Conservation (phyloP, 768 basidiomycete species). For the Naganishia vaughanmartiniae region DNA sequence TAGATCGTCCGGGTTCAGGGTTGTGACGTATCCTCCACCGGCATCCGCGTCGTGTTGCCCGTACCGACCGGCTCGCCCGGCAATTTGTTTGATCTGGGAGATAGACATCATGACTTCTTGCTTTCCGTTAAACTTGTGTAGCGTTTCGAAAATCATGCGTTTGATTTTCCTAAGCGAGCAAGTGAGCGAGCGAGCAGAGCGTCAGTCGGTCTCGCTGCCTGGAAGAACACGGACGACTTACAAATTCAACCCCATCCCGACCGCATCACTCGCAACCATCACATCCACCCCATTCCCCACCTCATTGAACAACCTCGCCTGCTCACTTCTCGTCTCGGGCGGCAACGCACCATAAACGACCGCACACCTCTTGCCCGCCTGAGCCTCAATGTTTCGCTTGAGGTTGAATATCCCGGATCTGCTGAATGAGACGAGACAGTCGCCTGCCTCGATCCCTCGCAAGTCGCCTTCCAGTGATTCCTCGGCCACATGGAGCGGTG, state of each 20-base stretch:
- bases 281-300: slow-evolving; percentile 79
- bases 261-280: slow-evolving; percentile 87
- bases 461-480: slow-evolving; percentile 65
- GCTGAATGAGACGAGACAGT: slow-evolving; percentile 86
- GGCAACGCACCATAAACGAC: slow-evolving; percentile 90
- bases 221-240: slow-evolving; percentile 49
- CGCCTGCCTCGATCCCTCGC: slow-evolving; percentile 67
- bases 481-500: slow-evolving; percentile 72
- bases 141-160: slow-evolving; percentile 71
- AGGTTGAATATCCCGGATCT: slow-evolving; percentile 70
- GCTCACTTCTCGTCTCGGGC: slow-evolving; percentile 85
- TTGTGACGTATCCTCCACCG: slow-evolving; percentile 69
- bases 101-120: slow-evolving; percentile 58
- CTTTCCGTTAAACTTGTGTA: slow-evolving; percentile 66
- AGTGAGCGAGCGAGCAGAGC: not conserved
- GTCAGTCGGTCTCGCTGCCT: not conserved
- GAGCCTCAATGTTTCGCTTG: slow-evolving; percentile 68
- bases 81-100: slow-evolving; percentile 89
- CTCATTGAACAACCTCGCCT: slow-evolving; percentile 88
- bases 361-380: slow-evolving; percentile 75
- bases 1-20: slow-evolving; percentile 65
- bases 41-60: slow-evolving; percentile 58
- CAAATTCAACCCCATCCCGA: slow-evolving; percentile 98
- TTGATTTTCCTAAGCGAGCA: slow-evolving; percentile 73
- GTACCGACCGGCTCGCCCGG: slow-evolving; percentile 87